A percentile compares a stretch with the other conserved stretches of the same genome.
These are phyloP conservation scores for Sarcodon aspratus DNA, from an alignment of 768 basidiomycete genomes.

Conservation along the genomic window DNA sequence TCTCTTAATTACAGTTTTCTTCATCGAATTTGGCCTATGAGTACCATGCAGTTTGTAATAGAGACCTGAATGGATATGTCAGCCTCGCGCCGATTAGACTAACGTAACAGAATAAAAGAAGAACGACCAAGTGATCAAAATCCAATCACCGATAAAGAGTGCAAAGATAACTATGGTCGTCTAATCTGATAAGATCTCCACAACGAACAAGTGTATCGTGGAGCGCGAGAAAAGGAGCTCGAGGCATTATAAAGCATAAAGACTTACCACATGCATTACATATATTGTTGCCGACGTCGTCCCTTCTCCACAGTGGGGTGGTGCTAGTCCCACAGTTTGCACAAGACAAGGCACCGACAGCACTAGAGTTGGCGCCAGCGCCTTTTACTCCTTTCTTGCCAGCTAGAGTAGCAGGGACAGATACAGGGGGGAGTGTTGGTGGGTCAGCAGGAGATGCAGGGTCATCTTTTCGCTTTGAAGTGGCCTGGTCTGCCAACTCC, in stretches of 20 bases:
- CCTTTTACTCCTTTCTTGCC: slow-evolving; percentile 8
- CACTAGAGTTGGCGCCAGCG: slow-evolving; percentile 12
- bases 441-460: slow-evolving; percentile 1
- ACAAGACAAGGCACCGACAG: slow-evolving; percentile 72
- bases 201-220: slow-evolving; percentile 9
- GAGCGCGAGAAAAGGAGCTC: slow-evolving; percentile 11
- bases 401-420: slow-evolving; percentile 1
- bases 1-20: slow-evolving; percentile 97
- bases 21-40: slow-evolving; percentile 96
- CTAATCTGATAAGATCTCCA: slow-evolving; percentile 28
- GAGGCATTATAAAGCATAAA: slow-evolving; percentile 11
- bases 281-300: slow-evolving; percentile 86
- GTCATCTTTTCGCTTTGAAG: background rate
- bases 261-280: slow-evolving; percentile 91
- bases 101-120: background rate
- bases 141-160: background rate
- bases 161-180: slow-evolving; percentile 1
- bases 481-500: background rate
- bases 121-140: background rate
- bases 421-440: slow-evolving; percentile 5
- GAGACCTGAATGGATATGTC: slow-evolving; percentile 43
- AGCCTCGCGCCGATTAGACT: background rate
- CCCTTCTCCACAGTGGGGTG: slow-evolving; percentile 83
- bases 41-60: slow-evolving; percentile 98
- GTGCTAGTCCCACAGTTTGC: slow-evolving; percentile 85